Base-by-base conservation (phyloP, 106 monocot genomes). In the Dactylorhiza incarnata region DNA sequence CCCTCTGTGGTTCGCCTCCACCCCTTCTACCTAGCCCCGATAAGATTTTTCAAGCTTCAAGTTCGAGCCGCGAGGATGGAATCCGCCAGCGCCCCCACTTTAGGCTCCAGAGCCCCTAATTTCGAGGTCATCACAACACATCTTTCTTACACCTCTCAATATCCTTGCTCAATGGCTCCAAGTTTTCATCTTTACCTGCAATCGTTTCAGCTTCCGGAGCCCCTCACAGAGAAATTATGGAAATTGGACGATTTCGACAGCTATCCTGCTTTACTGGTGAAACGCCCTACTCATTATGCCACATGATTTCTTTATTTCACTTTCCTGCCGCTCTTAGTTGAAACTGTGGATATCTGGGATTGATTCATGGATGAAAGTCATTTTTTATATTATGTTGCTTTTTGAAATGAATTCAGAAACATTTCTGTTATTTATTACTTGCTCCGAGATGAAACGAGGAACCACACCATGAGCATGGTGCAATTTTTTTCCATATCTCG, bases 241-340 rank as follows among this genome's bases (percentile, higher is more conserved):
- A 89, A 74, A 20, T 71, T 99, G 83, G 97, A 94, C 54, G 97
- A 99, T 45, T 94, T 99, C 76, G 91, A 99, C 71, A 52, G 84
- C 46, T 82, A 83, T 76, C 94, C 97, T 77, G 91, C 91, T 19
- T 66, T 99, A 46, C 79, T 99, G 87, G 97, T 99, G 68, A 75
- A 59, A 66, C 22, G 11, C 65, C 65, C 13, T 66, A 26, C 1
- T 66, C 58, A 20, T 58, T 58, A 20, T 17, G 58, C n/a, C 11
- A 58, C 20, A 10, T 58, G n/a, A 20, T 5, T 22, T 58, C 6
- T 19, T 58, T 19, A 7, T 58, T 53, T 14, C 16, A 14, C 53
- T 53, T 53, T 16, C 16, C 16, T 14, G 9, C 16, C 10, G 29
- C 29, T 29, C 29, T 29, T 29, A 29, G 29, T 29, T 29, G 29